Evolutionary conservation across 108 stramenopile species (phyloP), one percentile per base, ranked within the genome.

Genomic region (Chaetoceros muelleri): DNA sequence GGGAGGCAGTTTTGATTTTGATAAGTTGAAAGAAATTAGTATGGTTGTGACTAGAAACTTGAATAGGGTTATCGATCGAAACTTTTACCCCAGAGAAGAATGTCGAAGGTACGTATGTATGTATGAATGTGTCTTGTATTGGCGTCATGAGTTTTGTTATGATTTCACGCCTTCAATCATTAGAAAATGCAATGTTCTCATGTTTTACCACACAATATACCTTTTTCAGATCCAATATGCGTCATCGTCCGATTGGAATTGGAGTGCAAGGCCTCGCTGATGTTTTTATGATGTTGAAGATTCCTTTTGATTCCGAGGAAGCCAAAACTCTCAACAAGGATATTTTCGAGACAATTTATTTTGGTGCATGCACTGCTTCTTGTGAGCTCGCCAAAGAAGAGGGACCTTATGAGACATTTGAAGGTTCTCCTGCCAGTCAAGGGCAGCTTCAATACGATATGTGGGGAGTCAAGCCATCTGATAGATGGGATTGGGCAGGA

Each of bases 261-360:
- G 99, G 99, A 58, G 99, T 99, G 3, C 98, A 99, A 78, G 99
- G 99, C 18, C 75, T 99, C 58, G 99, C 99, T 3, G 98, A 99
- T 68, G 78, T 86, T 21, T 96, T 99, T 77, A 75, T 82, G 72
- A 87, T 95, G 85, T 61, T 97, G 64, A 85, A 89, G 69, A 53
- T 92, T 59, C 98, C 99, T 19, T 99, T 96, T 60, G 98, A 99
- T 44, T 84, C 81, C 22, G 65, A 70, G 3, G 78, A 73, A 51
- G 99, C 98, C 3, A 70, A 80, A 30, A 30, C 71, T 28, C 69
- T 98, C 52, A 99, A 99, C 79, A 75, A 77, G 52, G 90, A 96
- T 64, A 97, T 99, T 65, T 99, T 99, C 66, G 99, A 99, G 75
- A 97, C 99, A 29, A 99, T 99, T 52, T 99, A 99, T 79, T 98